Evolutionary conservation across 768 basidiomycete species (phyloP).

Genomic region (Floccularia luteovirens): DNA sequence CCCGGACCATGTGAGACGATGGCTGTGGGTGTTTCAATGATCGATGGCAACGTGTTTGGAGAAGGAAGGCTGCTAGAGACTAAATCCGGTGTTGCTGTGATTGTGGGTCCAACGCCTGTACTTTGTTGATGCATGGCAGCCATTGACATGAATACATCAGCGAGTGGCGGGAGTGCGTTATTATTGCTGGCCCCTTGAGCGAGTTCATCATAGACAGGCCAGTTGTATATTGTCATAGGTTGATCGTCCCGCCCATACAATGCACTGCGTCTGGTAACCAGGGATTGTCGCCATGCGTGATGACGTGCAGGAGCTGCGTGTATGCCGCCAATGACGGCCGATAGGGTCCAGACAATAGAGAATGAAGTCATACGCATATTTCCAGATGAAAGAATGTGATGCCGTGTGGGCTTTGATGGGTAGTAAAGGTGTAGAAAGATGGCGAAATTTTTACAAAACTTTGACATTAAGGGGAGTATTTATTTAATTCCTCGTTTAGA

Average conservation of each 20-base stretch:
- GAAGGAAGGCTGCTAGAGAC: neutral
- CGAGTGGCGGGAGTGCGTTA: neutral
- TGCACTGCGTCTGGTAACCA: neutral
- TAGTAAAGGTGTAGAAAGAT: neutral
- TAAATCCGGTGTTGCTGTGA: neutral
- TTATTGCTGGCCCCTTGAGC: neutral
- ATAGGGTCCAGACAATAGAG: neutral
- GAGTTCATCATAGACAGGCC: neutral
- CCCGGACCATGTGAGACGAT: neutral
- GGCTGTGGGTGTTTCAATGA: no score
- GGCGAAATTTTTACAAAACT: no score
- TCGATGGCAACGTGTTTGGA: neutral
- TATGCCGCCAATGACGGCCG: neutral
- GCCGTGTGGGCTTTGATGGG: slow-evolving; percentile 1
- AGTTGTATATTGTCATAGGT: neutral
- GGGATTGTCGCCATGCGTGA: neutral
- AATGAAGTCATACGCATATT: neutral
- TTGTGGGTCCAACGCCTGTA: neutral
- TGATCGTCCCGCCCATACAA: neutral
- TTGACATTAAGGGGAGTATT: no score
- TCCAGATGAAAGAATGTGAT: neutral
- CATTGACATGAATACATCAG: neutral
- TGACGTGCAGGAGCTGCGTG: neutral
- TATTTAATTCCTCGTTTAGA: no score
- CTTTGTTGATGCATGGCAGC: neutral